A percentile compares a stretch with the other conserved stretches of the same genome.
Conservation (phyloP, 768 basidiomycete species). For the Rhizopogon salebrosus region DNA sequence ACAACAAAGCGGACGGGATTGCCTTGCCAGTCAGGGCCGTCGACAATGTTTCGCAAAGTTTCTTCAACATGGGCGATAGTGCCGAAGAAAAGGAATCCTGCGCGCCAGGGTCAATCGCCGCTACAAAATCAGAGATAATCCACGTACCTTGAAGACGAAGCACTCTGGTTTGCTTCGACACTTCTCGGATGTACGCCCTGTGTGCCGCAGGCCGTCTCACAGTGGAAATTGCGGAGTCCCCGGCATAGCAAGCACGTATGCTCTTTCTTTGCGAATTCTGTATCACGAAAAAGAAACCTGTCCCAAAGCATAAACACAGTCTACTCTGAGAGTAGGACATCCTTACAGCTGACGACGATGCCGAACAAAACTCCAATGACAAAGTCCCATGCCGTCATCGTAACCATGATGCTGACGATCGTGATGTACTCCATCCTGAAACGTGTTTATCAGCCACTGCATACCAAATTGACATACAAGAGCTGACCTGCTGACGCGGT, state of each 20-base stretch:
- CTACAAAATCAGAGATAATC: neutral
- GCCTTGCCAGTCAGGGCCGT: constrained; percentile 61
- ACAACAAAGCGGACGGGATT: constrained; percentile 88
- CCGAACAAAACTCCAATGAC: constrained; percentile 91
- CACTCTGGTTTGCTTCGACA: constrained; percentile 86
- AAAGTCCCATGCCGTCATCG: constrained; percentile 94
- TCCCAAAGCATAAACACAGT: neutral
- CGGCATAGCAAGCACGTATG: constrained; percentile 79
- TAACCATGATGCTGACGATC: constrained; percentile 79
- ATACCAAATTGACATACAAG: neutral
- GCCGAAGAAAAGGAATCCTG: constrained; percentile 87
- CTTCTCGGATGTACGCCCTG: constrained; percentile 85
- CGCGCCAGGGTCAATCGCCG: neutral
- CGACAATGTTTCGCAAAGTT: constrained; percentile 70
- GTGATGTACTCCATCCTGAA: constrained; percentile 74
- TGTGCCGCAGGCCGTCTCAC: constrained; percentile 88
- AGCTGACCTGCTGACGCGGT: constrained; percentile 73
- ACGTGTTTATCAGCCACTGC: constrained; percentile 4
- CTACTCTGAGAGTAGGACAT: neutral
- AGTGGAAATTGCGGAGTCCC: constrained; percentile 81
- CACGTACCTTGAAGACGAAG: constrained; percentile 74
- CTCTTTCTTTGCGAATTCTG: constrained; percentile 84
- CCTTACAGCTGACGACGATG: constrained; percentile 83
- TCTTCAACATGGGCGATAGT: constrained; percentile 91
- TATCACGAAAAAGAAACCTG: constrained; percentile 94